Conservation (phyloP, 768 basidiomycete genomes). For the Coprinopsis strossmayeri region DNA sequence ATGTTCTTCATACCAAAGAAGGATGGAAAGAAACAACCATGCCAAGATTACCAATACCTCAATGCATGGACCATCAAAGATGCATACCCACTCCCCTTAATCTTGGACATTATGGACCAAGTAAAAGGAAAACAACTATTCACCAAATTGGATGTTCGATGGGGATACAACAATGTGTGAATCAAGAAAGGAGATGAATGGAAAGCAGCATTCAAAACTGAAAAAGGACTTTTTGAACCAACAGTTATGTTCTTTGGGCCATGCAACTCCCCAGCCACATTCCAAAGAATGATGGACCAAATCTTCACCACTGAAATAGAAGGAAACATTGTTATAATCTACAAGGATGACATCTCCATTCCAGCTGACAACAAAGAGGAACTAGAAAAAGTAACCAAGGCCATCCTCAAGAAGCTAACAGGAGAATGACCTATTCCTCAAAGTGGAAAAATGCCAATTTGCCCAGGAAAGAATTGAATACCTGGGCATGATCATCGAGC, state of each 20-base stretch:
- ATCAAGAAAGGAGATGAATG: too few species aligned
- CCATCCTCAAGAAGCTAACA: constrained; percentile 2
- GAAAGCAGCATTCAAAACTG: too few species aligned
- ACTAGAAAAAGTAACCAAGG: constrained; percentile 5
- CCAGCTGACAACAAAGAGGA: constrained; percentile 20
- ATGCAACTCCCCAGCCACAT: constrained; percentile 26
- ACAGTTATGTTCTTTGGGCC: constrained; percentile 33
- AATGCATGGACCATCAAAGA: too few species aligned
- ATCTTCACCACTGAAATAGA: constrained; percentile 22
- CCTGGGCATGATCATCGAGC: constrained; percentile 25
- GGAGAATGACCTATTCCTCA: constrained; percentile 24
- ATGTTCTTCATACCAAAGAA: too few species aligned
- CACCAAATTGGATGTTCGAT: too few species aligned
- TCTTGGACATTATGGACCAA: too few species aligned
- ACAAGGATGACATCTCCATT: constrained; percentile 18
- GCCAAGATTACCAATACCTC: too few species aligned
- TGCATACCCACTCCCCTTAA: too few species aligned
- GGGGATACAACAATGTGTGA: too few species aligned
- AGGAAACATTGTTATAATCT: constrained; percentile 30
- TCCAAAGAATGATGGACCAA: constrained; percentile 23
- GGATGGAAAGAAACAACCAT: too few species aligned
- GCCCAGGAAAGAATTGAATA: constrained; percentile 17
- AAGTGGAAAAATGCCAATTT: constrained; percentile 32
- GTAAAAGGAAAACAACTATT: too few species aligned
- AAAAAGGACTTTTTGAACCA: too few species aligned